These are phyloP conservation scores for Mycena rosella DNA, from an alignment of 768 basidiomycete genomes.

Conservation along the genomic window DNA sequence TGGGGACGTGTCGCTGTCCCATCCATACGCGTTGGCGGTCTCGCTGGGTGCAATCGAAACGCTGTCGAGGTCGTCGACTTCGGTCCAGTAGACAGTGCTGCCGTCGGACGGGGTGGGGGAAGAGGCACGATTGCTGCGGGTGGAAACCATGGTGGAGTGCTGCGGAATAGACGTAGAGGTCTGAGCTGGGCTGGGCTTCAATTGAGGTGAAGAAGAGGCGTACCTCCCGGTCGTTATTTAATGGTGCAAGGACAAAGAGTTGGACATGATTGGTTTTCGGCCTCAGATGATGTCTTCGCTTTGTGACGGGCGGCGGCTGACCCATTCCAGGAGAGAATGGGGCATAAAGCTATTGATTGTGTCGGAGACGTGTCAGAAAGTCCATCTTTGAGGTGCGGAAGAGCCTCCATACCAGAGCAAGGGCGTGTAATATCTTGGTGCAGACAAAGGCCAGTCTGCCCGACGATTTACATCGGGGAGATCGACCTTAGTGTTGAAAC, in stretches of 20 bases:
- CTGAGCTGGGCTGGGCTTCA: not conserved
- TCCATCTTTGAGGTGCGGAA: not conserved
- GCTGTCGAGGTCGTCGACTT: not conserved
- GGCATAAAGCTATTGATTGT: not conserved
- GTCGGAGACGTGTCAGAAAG: not conserved
- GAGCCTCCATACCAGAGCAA: too few relatives aligned
- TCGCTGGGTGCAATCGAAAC: not conserved
- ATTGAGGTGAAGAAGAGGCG: not conserved
- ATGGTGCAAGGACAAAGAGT: too few relatives aligned
- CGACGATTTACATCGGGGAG: not conserved
- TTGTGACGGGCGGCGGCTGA: not conserved
- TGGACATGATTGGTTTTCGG: too few relatives aligned
- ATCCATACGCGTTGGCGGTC: not conserved
- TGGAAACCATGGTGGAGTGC: not conserved
- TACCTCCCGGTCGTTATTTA: not conserved
- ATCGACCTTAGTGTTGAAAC: not conserved
- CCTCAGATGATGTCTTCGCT: too few relatives aligned
- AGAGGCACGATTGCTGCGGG: not conserved
- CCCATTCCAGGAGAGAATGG: too few relatives aligned
- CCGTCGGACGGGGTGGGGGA: slow-evolving; percentile 2
- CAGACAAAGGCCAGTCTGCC: not conserved
- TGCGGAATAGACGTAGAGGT: not conserved
- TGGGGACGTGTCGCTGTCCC: not conserved
- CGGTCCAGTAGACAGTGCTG: not conserved
- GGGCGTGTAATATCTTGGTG: too few relatives aligned